Conservation (phyloP, 306 rosid genomes). For the cucumber (Cucumis sativus) region Cucumber_9930_V3 NC_026656.2:20061501-20062000, state of each 20-base stretch:
- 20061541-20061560: conserved; percentile 17
- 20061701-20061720: conserved; percentile 23
- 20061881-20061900: conserved; percentile 53
- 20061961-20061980: conserved; percentile 23
- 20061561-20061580: conserved; percentile 4
- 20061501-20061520: conserved; percentile 17
- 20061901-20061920: conserved; percentile 19
- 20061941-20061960: neutral
- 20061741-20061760: conserved; percentile 57
- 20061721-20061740: conserved; percentile 37
- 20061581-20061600: conserved; percentile 48
- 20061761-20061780: conserved; percentile 29
- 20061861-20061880: conserved; percentile 43
- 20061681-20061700: conserved; percentile 16
- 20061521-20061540: conserved; percentile 18
- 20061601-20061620: conserved; percentile 46
- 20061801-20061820: conserved; percentile 51
- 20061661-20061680: conserved; percentile 25
- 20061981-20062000: conserved; percentile 12
- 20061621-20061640: conserved; percentile 50
- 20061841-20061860: conserved; percentile 20
- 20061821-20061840: conserved; percentile 27
- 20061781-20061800: conserved; percentile 43
- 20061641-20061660: conserved; percentile 44
- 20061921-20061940: conserved; percentile 4